These are phyloP conservation scores for Globisporangium perplexum DNA, from an alignment of 352 stramenopile species.

Conservation along the genomic window DNA sequence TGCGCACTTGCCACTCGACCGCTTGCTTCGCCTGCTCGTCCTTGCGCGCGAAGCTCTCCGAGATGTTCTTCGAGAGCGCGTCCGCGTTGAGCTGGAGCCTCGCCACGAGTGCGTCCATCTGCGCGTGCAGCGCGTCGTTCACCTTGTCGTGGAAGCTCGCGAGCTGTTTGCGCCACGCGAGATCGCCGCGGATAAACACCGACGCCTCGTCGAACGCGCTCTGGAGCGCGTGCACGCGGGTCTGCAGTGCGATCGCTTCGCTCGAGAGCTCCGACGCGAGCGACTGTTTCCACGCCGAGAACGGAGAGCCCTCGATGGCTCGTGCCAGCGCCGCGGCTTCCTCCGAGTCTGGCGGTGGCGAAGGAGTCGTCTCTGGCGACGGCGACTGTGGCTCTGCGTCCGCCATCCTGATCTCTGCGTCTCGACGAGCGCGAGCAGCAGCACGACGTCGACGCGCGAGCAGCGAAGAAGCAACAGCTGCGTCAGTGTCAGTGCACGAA, in stretches of 20 bases:
- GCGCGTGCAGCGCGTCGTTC: constrained; percentile 27
- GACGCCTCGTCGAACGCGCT: constrained; percentile 45
- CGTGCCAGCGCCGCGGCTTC: constrained; percentile 1
- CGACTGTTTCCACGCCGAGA: constrained; percentile 9
- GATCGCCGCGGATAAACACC: constrained; percentile 55
- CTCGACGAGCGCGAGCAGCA: too few species aligned
- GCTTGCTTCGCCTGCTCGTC: constrained; percentile 26
- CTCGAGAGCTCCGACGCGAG: constrained; percentile 9
- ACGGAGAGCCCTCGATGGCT: constrained; percentile 8
- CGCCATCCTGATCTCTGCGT: neutral
- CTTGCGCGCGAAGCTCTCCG: constrained; percentile 28
- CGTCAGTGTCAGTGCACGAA: too few species aligned
- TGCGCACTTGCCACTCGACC: constrained; percentile 32
- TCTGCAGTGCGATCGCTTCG: constrained; percentile 18
- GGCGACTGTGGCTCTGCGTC: neutral
- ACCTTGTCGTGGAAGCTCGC: constrained; percentile 35
- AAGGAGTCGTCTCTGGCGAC: too few species aligned
- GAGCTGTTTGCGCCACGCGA: constrained; percentile 57
- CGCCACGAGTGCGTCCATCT: constrained; percentile 16
- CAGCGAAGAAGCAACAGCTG: too few species aligned
- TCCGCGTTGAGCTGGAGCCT: constrained; percentile 28
- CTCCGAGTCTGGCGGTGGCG: neutral
- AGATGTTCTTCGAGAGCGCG: constrained; percentile 26
- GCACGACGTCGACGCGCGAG: too few species aligned
- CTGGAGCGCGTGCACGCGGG: constrained; percentile 32